Conservation (phyloP, 2,329 filamentous ascomycete species). For the Pyrenophora teres region DNA sequence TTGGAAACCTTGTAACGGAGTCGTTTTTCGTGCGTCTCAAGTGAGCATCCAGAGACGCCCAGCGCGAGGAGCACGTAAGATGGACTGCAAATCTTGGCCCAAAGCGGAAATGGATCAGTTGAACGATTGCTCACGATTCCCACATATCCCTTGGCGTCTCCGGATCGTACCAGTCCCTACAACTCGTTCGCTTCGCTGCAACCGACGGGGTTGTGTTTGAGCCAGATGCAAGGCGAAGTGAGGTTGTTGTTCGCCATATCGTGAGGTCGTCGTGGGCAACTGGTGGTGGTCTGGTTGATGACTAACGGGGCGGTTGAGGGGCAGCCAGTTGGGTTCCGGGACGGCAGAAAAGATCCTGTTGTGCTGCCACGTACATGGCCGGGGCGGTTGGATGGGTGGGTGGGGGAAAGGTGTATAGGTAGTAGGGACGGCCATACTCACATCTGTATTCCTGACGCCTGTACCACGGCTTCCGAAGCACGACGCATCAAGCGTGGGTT, state of each 20-base stretch:
- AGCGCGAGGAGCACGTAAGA: slow-evolving; percentile 9
- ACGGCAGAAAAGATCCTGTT: slow-evolving; percentile 1
- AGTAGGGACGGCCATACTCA: slow-evolving; percentile 21
- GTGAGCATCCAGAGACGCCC: slow-evolving; percentile 1
- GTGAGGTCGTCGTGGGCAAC: not conserved
- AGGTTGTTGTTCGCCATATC: not conserved
- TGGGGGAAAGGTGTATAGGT: too few relatives aligned
- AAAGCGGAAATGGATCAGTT: slow-evolving; percentile 10
- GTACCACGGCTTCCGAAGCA: slow-evolving; percentile 40
- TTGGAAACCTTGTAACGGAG: not conserved
- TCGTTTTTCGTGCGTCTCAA: slow-evolving; percentile 2
- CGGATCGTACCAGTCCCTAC: slow-evolving; percentile 15
- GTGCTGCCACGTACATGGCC: slow-evolving; percentile 1
- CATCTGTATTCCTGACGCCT: slow-evolving; percentile 36
- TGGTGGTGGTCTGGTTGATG: not conserved
- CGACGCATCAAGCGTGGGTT: slow-evolving; percentile 39
- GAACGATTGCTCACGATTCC: slow-evolving; percentile 22
- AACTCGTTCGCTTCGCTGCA: not conserved
- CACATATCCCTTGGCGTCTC: slow-evolving; percentile 23
- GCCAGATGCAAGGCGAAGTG: not conserved
- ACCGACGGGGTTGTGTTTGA: not conserved
- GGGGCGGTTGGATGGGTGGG: not conserved
- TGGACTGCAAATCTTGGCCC: slow-evolving; percentile 26
- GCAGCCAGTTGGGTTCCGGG: not conserved
- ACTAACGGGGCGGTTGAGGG: not conserved